A percentile compares a stretch with the other conserved stretches of the same genome.
These are phyloP conservation scores for Biancaea sappan DNA, from an alignment of 306 rosid species.

Conservation along the genomic window DNA sequence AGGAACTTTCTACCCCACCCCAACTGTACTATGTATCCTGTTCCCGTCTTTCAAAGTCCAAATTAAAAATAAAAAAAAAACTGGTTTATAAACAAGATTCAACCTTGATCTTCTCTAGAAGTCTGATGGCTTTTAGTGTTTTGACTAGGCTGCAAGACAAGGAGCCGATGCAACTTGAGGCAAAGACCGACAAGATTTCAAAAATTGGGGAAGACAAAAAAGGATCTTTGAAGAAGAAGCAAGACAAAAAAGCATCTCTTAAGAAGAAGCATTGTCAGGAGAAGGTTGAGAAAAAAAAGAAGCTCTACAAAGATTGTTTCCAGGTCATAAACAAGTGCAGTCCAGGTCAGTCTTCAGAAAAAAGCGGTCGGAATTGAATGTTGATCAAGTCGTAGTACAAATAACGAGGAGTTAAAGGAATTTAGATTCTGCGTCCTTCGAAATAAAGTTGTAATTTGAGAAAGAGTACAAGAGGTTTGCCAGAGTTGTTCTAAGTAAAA, in stretches of 20 bases:
- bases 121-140: background rate
- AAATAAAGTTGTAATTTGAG: background rate
- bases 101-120: background rate
- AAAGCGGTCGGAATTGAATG: background rate
- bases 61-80: no score
- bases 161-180: constrained; percentile 28
- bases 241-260: background rate
- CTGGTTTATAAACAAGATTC: background rate
- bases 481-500: background rate
- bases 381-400: background rate
- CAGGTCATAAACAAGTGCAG: background rate
- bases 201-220: background rate
- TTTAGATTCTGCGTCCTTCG: background rate
- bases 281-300: background rate
- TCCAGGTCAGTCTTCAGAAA: background rate
- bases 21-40: no score
- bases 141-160: constrained; percentile 19
- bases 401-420: background rate
- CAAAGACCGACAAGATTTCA: constrained; percentile 15
- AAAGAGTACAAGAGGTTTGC: background rate
- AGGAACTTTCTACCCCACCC: no score
- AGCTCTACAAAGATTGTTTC: background rate
- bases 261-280: background rate
- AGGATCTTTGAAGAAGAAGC: background rate
- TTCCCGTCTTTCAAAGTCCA: no score